Evolutionary conservation across 1,139 yeast species (phyloP).

Genomic region (Blastobotrys buckinghamii): DNA sequence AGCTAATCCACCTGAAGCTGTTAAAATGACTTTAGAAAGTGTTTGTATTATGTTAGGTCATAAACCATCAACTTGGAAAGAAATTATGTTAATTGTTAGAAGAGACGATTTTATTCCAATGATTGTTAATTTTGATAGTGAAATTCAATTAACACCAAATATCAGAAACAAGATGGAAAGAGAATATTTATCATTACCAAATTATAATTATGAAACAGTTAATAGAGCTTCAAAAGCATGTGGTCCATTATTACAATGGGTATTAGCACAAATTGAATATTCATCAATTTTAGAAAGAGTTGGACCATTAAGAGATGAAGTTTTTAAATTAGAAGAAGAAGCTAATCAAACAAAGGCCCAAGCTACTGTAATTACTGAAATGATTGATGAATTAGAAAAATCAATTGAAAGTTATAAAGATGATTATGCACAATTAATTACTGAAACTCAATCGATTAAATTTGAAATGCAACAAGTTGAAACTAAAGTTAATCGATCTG

Average conservation of each 20-base stretch:
- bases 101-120: constrained; percentile 83
- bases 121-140: constrained; percentile 70
- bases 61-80: constrained; percentile 66
- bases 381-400: constrained; percentile 68
- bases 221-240: constrained; percentile 92
- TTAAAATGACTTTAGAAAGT: constrained; percentile 79
- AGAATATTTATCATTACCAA: constrained; percentile 55
- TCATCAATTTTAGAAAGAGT: constrained; percentile 63
- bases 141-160: constrained; percentile 49
- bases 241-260: constrained; percentile 91
- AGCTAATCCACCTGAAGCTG: constrained; percentile 87
- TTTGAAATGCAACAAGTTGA: constrained; percentile 62
- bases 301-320: constrained; percentile 71
- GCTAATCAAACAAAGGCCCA: constrained; percentile 59
- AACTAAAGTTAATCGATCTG: constrained; percentile 56
- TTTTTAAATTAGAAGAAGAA: constrained; percentile 50
- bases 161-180: constrained; percentile 51
- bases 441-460: constrained; percentile 74
- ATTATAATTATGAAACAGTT: constrained; percentile 66
- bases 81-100: constrained; percentile 74
- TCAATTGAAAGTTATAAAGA: constrained; percentile 65
- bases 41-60: constrained; percentile 80
- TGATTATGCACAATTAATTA: constrained; percentile 63
- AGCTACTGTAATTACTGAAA: constrained; percentile 63
- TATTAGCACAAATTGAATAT: constrained; percentile 73